These are phyloP conservation scores for Suhomyces chickasaworum DNA, from an alignment of 1,139 yeast species.

Conservation along the genomic window DNA sequence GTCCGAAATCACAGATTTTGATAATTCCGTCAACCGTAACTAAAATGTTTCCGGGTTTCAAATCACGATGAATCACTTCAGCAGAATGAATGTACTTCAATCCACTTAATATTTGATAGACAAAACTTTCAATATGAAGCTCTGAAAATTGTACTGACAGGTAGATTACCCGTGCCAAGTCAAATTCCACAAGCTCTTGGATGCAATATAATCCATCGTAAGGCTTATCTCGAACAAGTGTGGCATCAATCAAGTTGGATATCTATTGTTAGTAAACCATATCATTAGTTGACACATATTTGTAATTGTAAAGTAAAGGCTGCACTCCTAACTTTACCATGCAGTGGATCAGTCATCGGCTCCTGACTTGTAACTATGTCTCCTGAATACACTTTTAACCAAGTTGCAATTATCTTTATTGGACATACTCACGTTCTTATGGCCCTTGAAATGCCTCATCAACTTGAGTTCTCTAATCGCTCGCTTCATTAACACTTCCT, in stretches of 20 bases:
- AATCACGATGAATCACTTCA: constrained; percentile 79
- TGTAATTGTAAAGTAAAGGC: too few relatives aligned
- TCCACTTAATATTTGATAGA: constrained; percentile 80
- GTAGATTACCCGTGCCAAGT: constrained; percentile 75
- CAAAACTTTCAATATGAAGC: constrained; percentile 73
- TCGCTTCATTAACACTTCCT: constrained; percentile 65
- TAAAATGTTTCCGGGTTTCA: constrained; percentile 82
- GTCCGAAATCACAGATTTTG: constrained; percentile 86
- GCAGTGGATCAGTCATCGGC: too few relatives aligned
- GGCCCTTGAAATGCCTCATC: constrained; percentile 81
- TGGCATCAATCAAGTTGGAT: constrained; percentile 71
- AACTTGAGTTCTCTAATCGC: constrained; percentile 79
- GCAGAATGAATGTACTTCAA: constrained; percentile 83
- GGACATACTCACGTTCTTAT: constrained; percentile 53
- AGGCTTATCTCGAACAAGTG: constrained; percentile 63
- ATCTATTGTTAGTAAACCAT: constrained; percentile 38
- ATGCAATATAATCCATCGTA: constrained; percentile 86
- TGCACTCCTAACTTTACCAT: too few relatives aligned
- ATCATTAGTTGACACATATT: too few relatives aligned
- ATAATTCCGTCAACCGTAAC: constrained; percentile 70
- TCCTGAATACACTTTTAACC: too few relatives aligned
- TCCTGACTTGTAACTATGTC: too few relatives aligned
- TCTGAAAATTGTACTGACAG: constrained; percentile 80
- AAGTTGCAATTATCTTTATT: neutral
- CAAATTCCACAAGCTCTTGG: constrained; percentile 77